Conservation (phyloP, 768 basidiomycete genomes). For the Arthromyces matolae region DNA sequence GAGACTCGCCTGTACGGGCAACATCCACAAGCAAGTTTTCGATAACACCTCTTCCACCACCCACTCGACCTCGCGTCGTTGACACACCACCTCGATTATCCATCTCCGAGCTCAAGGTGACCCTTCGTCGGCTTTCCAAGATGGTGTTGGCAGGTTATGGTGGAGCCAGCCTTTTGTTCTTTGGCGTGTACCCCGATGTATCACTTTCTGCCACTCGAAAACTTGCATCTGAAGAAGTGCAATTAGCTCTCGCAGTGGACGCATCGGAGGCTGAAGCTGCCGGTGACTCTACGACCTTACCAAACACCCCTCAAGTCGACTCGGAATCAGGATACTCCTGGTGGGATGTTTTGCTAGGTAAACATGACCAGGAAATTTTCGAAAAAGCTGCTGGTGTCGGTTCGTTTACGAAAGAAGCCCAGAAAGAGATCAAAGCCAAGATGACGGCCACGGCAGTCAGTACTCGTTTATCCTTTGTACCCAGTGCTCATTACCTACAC, state of each 20-base stretch:
- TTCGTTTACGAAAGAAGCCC: slow-evolving; percentile 22
- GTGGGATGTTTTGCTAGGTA: slow-evolving; percentile 81
- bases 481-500: background rate
- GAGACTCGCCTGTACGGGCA: slow-evolving; percentile 43
- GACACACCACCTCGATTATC: slow-evolving; percentile 22
- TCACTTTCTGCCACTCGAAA: slow-evolving; percentile 35
- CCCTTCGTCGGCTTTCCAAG: slow-evolving; percentile 76
- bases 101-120: slow-evolving; percentile 56
- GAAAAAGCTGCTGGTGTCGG: slow-evolving; percentile 49
- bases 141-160: slow-evolving; percentile 84
- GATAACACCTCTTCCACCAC: slow-evolving; percentile 6
- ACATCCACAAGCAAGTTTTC: slow-evolving; percentile 24
- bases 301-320: slow-evolving; percentile 17
- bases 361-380: slow-evolving; percentile 82
- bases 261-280: slow-evolving; percentile 67
- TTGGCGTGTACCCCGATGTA: slow-evolving; percentile 52
- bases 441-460: slow-evolving; percentile 52
- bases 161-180: slow-evolving; percentile 77
- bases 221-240: slow-evolving; percentile 54
- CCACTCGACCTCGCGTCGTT: slow-evolving; percentile 6
- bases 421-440: slow-evolving; percentile 35
- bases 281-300: slow-evolving; percentile 32
- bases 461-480: background rate
- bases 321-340: slow-evolving; percentile 54
- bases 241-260: slow-evolving; percentile 62